Evolutionary conservation across 805 yeast genomes (phyloP).

Genomic region (Lachancea waltii): DNA sequence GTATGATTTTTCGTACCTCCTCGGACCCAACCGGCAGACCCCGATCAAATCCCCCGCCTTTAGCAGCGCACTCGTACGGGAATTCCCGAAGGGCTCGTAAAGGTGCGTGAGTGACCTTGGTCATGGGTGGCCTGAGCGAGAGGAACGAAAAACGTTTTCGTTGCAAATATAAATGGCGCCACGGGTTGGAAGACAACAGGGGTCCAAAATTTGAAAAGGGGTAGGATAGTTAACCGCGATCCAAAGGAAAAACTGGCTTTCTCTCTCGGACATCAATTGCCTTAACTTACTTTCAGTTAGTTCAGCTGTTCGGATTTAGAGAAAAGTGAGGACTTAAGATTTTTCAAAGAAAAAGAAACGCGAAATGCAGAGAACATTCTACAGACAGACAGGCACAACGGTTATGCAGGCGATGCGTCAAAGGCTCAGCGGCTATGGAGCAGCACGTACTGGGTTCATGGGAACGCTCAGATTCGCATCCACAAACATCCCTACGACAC

Average conservation of each 20-base stretch:
- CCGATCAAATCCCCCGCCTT: not conserved
- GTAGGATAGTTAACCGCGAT: no score
- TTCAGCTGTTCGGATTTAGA: no score
- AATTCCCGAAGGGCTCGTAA: not conserved
- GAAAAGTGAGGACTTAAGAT: no score
- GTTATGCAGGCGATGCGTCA: not conserved
- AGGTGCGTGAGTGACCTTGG: not conserved
- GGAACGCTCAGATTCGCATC: slow-evolving; percentile 4
- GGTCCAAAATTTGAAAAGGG: no score
- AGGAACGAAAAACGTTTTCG: not conserved
- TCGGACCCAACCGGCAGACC: not conserved
- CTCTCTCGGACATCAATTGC: no score
- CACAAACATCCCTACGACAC: slow-evolving; percentile 40
- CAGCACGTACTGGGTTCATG: not conserved
- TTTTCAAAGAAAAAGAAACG: not conserved
- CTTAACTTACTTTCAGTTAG: no score
- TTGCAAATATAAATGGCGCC: no score
- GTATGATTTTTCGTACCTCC: not conserved
- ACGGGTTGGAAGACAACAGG: no score
- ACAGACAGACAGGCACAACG: not conserved
- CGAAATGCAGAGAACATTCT: not conserved
- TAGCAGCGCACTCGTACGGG: not conserved
- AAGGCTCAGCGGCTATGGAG: slow-evolving; percentile 1
- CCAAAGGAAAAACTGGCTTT: no score
- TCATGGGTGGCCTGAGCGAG: not conserved